A percentile compares a stretch with the other conserved stretches of the same genome.
phyloP scores from a whole-genome alignment of 2,329 filamentous ascomycete genomes.

The Colletotrichum somersetense region DNA sequence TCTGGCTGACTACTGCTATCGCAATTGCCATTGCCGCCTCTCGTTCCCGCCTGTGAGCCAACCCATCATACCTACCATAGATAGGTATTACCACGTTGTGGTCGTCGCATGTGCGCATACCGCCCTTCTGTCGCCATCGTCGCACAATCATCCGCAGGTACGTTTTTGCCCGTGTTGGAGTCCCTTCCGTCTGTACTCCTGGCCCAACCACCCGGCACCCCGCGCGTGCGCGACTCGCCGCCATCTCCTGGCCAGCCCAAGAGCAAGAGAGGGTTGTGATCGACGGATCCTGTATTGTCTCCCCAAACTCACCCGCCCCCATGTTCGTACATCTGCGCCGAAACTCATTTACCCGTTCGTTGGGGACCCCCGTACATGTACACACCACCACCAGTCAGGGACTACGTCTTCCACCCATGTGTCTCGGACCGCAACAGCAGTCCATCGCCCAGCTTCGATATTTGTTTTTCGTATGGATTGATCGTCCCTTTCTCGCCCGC shows the following conservation, averaged over 20 bases:
- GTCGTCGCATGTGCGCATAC: constrained; percentile 7
- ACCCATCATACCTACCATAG: neutral
- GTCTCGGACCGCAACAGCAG: constrained; percentile 31
- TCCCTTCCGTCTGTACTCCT: constrained; percentile 20
- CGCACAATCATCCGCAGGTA: constrained; percentile 21
- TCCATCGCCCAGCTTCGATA: constrained; percentile 1
- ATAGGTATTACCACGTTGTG: neutral
- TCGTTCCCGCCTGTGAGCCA: neutral
- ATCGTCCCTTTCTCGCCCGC: constrained; percentile 27
- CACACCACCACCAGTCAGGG: neutral
- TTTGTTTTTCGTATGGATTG: constrained; percentile 15
- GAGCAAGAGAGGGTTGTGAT: constrained; percentile 14
- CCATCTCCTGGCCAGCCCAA: constrained; percentile 17
- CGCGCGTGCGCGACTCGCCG: constrained; percentile 22
- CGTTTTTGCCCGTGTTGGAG: constrained; percentile 18
- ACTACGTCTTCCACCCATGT: constrained; percentile 18
- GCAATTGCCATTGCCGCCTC: neutral
- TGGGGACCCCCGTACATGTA: constrained; percentile 15
- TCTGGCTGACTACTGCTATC: neutral
- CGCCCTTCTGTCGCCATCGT: constrained; percentile 13
- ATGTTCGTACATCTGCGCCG: constrained; percentile 35
- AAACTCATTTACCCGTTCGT: constrained; percentile 29
- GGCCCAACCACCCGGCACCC: constrained; percentile 6
- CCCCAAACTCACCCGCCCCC: constrained; percentile 32
- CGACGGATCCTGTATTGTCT: constrained; percentile 31